phyloP scores from a whole-genome alignment of 2,329 filamentous ascomycete genomes.

The Domatiomyces catenatus region DNA sequence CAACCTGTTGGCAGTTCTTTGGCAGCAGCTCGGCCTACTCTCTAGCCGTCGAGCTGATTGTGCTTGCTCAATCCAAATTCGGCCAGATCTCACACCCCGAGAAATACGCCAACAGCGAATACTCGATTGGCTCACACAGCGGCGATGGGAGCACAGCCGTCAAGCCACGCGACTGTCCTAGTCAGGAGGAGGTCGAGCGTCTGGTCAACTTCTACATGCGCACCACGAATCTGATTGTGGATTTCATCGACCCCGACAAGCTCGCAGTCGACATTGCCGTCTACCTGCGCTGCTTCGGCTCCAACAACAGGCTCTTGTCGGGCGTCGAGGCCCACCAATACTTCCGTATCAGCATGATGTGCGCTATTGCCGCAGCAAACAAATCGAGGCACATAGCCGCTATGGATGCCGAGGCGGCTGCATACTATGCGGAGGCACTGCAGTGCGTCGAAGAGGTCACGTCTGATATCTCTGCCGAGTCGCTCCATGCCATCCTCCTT shows the following conservation, averaged over 20 bases:
- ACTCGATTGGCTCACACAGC: slow-evolving; percentile 13
- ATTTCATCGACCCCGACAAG: slow-evolving; percentile 18
- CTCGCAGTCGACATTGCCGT: slow-evolving; percentile 15
- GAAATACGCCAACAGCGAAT: slow-evolving; percentile 15
- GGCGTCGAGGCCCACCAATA: slow-evolving; percentile 20
- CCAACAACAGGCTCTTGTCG: slow-evolving; percentile 11
- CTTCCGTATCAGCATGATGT: slow-evolving; percentile 23
- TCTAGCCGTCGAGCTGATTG: slow-evolving; percentile 16
- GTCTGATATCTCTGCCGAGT: slow-evolving; percentile 17
- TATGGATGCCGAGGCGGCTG: slow-evolving; percentile 13
- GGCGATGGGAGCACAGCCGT: slow-evolving; percentile 6
- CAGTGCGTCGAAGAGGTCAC: slow-evolving; percentile 21
- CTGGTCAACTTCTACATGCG: slow-evolving; percentile 19
- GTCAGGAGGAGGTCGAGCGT: slow-evolving; percentile 13
- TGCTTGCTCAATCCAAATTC: slow-evolving; percentile 16
- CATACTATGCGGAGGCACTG: slow-evolving; percentile 18
- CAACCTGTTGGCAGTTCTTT: slow-evolving; percentile 17
- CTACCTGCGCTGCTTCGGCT: slow-evolving; percentile 13
- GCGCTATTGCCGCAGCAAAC: slow-evolving; percentile 20
- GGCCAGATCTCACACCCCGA: slow-evolving; percentile 14
- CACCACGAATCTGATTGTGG: slow-evolving; percentile 20
- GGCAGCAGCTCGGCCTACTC: slow-evolving; percentile 17
- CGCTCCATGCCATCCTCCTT: slow-evolving; percentile 19
- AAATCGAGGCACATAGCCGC: slow-evolving; percentile 18
- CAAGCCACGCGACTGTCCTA: slow-evolving; percentile 9